A percentile compares a stretch with the other conserved stretches of the same genome.
phyloP scores from a whole-genome alignment of 1,139 yeast genomes.

The Protomyces arabidopsidicola region DNA sequence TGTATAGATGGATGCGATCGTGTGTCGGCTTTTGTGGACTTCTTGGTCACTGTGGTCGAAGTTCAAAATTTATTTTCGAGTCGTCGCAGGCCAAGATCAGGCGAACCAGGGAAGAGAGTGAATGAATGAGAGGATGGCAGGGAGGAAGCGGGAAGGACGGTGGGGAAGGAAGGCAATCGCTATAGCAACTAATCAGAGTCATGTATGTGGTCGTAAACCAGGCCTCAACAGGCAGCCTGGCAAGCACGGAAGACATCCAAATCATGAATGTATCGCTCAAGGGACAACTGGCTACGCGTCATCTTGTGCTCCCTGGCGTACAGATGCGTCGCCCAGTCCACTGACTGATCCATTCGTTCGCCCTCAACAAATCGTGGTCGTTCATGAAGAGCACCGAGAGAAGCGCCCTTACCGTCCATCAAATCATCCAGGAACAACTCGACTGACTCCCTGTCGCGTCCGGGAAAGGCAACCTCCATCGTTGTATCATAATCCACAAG shows the following conservation, averaged over 20 bases:
- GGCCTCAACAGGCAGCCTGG: not conserved
- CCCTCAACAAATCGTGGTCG: not conserved
- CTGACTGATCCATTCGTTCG: not conserved
- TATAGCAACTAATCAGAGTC: not conserved
- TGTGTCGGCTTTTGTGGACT: not conserved
- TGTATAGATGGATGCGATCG: not conserved
- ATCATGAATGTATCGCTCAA: not conserved
- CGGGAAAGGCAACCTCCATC: constrained; percentile 7
- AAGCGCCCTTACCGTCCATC: not conserved
- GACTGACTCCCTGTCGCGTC: constrained; percentile 4
- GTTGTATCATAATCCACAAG: not conserved
- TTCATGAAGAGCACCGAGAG: not conserved
- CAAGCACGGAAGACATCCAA: not conserved
- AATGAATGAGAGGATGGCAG: too few relatives aligned
- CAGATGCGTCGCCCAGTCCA: not conserved
- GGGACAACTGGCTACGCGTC: not conserved
- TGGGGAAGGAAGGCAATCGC: not conserved
- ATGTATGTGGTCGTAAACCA: not conserved
- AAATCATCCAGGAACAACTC: constrained; percentile 11
- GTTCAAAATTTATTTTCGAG: not conserved
- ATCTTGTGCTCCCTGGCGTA: not conserved
- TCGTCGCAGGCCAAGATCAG: not conserved
- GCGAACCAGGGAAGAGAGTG: not conserved
- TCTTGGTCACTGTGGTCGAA: not conserved
- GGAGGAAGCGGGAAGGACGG: too few relatives aligned